These are phyloP conservation scores for Melastoma candidum DNA, from an alignment of 441 rosid species.

Conservation along the genomic window DNA sequence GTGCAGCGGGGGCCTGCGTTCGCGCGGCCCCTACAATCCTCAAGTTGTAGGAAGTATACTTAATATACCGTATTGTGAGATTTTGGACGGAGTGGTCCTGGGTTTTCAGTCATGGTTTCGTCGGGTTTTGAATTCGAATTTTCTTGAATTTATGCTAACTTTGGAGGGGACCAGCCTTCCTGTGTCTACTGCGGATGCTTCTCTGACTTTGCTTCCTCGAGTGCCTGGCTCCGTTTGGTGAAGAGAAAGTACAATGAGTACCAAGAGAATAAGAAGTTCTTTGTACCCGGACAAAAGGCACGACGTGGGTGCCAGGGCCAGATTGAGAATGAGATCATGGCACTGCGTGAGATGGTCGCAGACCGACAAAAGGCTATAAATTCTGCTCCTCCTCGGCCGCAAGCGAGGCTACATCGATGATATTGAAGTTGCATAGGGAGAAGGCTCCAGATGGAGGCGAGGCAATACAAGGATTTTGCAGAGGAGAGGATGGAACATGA, in stretches of 20 bases:
- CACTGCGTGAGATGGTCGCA: conserved; percentile 63
- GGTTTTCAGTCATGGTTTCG: too few species aligned
- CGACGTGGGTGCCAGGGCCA: conserved; percentile 55
- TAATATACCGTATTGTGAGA: too few species aligned
- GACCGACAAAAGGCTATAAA: conserved; percentile 66
- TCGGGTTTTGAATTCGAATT: conserved; percentile 18
- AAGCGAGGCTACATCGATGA: conserved; percentile 97
- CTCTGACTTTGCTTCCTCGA: conserved; percentile 17
- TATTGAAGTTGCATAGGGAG: conserved; percentile 88
- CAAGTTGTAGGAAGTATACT: too few species aligned
- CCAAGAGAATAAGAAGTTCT: conserved; percentile 28
- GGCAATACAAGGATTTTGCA: conserved; percentile 81
- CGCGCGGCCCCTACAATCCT: too few species aligned
- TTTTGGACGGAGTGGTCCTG: too few species aligned
- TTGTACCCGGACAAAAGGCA: conserved; percentile 53
- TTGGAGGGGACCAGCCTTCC: conserved; percentile 41
- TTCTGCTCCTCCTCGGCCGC: conserved; percentile 82
- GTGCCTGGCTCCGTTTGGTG: conserved; percentile 54
- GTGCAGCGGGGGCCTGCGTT: too few species aligned
- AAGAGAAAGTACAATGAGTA: conserved; percentile 65
- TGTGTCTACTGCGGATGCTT: conserved; percentile 22
- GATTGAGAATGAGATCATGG: conserved; percentile 68
- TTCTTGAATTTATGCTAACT: conserved; percentile 30
- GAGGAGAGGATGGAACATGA: conserved; percentile 97
- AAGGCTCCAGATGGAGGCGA: conserved; percentile 93